Base-by-base conservation (phyloP, 352 stramenopile genomes). In the Pythium grandisporangium region DNA sequence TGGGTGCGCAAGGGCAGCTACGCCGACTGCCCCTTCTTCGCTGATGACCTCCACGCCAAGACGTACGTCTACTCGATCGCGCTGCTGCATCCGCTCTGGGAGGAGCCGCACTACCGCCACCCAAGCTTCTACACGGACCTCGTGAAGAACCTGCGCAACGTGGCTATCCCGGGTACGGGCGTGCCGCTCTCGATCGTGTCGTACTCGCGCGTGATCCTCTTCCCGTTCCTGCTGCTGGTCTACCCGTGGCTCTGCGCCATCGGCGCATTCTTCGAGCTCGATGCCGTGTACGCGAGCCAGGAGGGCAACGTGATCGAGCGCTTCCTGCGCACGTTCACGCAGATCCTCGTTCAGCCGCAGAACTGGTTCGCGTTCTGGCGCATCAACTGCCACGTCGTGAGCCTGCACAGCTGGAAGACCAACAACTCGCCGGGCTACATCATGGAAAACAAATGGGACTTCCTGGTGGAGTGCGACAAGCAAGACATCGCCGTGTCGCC, bases 361-460 rank as follows among this genome's bases (percentile, higher is more conserved):
- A 95, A 99, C 71, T 99, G 96, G 96, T 99, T 99, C 52, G 81
- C 59, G 26, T 98, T 97, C 55, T 99, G 96, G 96, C 77, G 95
- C 30, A 54, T 98, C 26, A 99, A 99, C 65, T 97, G 80, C 61
- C 79, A 93, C 54, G 71, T 98, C 35, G 90, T 96, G 43, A 95
- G 88, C 53, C 74, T 96, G 48, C 95, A 99, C 76, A 85, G 89
- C 37, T 72, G 96, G 30, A 79, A 98, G 48, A 97, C 86, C 29
- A 66, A 91, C 51, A 70, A 95, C 55, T 94, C 86, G 13, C 55
- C 70, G 2, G 90, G 84, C 37, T 98, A 98, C 64, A 53, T 79
- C 38, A 97, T 97, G 87, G 94, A 98, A 66, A 97, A 98, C 72
- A 99, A 99, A 70, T 98, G 95, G 94, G 96, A 96, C 42, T 99